A percentile compares a stretch with the other conserved stretches of the same genome.
These are phyloP conservation scores for Aspergillus pseudonomiae DNA, from an alignment of 2,329 filamentous ascomycete genomes.

Conservation along the genomic window DNA sequence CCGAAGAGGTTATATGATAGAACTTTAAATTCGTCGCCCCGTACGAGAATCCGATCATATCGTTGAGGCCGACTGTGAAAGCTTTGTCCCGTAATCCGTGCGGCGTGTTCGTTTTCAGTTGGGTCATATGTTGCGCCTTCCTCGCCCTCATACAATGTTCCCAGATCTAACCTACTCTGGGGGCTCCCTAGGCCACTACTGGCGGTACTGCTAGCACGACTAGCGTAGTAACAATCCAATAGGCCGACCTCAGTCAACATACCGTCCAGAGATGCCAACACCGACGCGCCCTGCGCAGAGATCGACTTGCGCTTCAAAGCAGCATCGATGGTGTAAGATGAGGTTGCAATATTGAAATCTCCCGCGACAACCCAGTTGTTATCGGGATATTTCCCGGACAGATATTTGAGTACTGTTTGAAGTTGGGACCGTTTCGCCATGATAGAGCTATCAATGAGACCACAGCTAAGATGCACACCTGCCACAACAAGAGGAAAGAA, in stretches of 20 bases:
- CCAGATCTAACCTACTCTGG: background rate
- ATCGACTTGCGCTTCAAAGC: slow-evolving; percentile 13
- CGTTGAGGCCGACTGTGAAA: slow-evolving; percentile 10
- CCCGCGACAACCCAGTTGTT: slow-evolving; percentile 11
- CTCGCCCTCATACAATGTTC: slow-evolving; percentile 9
- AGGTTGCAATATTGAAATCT: slow-evolving; percentile 13
- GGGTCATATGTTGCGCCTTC: slow-evolving; percentile 12
- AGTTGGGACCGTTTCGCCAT: slow-evolving; percentile 10
- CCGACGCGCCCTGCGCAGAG: background rate
- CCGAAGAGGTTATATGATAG: slow-evolving; percentile 7
- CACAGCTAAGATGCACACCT: slow-evolving; percentile 11
- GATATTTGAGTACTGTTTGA: slow-evolving; percentile 2
- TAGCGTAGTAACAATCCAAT: slow-evolving; percentile 8
- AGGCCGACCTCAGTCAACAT: slow-evolving; percentile 5
- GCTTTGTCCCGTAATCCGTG: slow-evolving; percentile 9
- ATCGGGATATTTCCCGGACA: background rate
- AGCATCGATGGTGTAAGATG: slow-evolving; percentile 10
- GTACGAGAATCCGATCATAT: slow-evolving; percentile 8
- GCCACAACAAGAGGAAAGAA: slow-evolving; percentile 4
- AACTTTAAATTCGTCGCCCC: background rate
- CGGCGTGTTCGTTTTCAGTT: slow-evolving; percentile 7
- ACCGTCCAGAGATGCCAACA: slow-evolving; percentile 4
- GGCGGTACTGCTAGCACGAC: background rate
- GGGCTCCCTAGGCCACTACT: background rate
- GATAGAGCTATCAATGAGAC: slow-evolving; percentile 11